These are phyloP conservation scores for Coemansia sp. DNA, from an alignment of 192 early-diverging fungal genomes.

Conservation along the genomic window DNA sequence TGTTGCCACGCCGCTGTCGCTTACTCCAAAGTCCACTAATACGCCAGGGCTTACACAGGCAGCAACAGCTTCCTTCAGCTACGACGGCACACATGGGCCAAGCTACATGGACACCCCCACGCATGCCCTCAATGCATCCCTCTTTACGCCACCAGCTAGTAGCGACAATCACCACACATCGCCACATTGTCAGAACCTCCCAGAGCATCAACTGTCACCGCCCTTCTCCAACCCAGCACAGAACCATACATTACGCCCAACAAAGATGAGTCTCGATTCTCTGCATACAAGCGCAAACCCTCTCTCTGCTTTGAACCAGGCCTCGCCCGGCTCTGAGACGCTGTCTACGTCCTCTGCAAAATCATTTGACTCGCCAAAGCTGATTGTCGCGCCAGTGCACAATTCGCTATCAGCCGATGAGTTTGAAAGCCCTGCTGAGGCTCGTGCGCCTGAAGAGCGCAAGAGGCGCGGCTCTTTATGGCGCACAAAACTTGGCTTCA, in stretches of 20 bases:
- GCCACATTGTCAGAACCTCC: neutral
- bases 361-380: neutral
- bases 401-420: conserved; percentile 5
- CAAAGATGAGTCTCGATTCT: neutral
- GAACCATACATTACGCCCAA: neutral
- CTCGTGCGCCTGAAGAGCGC: conserved; percentile 20
- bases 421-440: conserved; percentile 6
- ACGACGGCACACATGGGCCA: conserved; percentile 3
- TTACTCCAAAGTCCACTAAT: conserved; percentile 25
- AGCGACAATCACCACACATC: conserved; percentile 1
- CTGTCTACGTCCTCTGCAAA: neutral
- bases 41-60: conserved; percentile 16
- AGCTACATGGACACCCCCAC: neutral
- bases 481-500: conserved; percentile 51
- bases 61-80: neutral
- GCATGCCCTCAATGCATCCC: neutral
- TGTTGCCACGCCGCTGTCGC: conserved; percentile 10
- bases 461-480: conserved; percentile 42
- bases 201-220: neutral
- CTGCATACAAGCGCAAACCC: neutral
- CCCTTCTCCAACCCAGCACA: neutral
- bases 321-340: conserved; percentile 2
- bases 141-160: conserved; percentile 1
- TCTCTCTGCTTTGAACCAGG: neutral
- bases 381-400: neutral